A percentile compares a stretch with the other conserved stretches of the same genome.
These are phyloP conservation scores for Jamesozyma piceae DNA, from an alignment of 805 yeast genomes.

Conservation along the genomic window DNA sequence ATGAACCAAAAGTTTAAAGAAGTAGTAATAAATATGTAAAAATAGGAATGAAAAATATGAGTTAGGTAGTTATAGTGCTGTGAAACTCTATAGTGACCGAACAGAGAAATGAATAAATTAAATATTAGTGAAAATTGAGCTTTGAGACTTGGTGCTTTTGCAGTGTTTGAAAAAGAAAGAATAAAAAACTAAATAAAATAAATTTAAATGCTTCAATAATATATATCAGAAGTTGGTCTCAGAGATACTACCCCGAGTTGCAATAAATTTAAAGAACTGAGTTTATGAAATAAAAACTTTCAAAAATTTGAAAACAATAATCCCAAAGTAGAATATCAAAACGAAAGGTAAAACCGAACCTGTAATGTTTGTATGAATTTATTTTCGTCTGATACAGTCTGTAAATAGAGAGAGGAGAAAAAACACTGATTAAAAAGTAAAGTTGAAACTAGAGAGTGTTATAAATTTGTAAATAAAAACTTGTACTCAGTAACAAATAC, in stretches of 20 bases:
- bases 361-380: no score
- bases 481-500: neutral
- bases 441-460: no score
- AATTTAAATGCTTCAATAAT: neutral
- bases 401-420: no score
- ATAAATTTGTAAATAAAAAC: neutral
- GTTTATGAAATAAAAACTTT: neutral
- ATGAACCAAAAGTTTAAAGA: neutral
- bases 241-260: neutral
- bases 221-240: neutral
- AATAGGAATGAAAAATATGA: neutral
- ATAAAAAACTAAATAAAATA: neutral
- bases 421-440: no score
- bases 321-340: constrained; percentile 1
- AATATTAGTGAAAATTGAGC: neutral
- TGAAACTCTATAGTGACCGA: neutral
- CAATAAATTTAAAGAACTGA: neutral
- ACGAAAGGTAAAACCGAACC: neutral
- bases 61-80: neutral
- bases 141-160: neutral
- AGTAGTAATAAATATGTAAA: neutral
- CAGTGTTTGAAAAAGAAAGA: neutral
- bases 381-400: no score
- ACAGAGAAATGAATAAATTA: neutral
- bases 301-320: neutral